Base-by-base conservation (phyloP, 2,329 filamentous ascomycete species). In the Talaromyces sp. region DNA sequence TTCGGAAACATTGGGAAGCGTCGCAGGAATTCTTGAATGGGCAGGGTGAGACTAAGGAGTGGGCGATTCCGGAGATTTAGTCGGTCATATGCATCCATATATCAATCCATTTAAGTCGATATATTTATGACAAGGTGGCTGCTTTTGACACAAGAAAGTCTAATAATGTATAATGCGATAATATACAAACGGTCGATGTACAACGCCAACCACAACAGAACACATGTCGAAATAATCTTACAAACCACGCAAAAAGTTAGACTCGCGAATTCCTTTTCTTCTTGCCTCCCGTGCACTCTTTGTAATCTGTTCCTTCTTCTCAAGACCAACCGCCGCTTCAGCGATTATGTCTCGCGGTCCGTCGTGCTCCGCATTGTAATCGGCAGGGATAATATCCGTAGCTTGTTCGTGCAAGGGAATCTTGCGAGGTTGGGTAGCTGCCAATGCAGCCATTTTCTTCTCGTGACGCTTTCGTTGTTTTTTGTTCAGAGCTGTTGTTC, bases 181-280 rank as follows among this genome's bases (percentile, higher is more conserved):
- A 21, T 57, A 53, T 53, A 37, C 28, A 46, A 41, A 53, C 10
- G 31, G 48, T 10, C 33, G 10, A 52, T 52, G 17, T 51, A 51
- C 25, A 53, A 53, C 13, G 13, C 36, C 45, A 28, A 35, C 28
- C 40, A 54, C n/a, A 25, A 19, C 15, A 48, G 21, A 4, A 48
- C 19, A 39, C 17, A 17, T 19, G 13, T 4, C 3, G 21, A 8
- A 58, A 57, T 15, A 36, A 50, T 63, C 60, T 69, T 72, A 79
- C 66, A 79, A 69, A 25, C 76, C 75, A 56, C 74, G 74, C 67
- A 79, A 68, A 71, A 78, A 79, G 69, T 79, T 79, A 39, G 69
- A 69, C 61, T 79, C 76, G 61, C 75, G 70, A 55, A 79, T 78
- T 15, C 66, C 67, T 67, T 77, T 78, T 59, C 77, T 71, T 61